A percentile compares a stretch with the other conserved stretches of the same genome.
Evolutionary conservation across 2,329 filamentous ascomycete genomes (phyloP).

Genomic region (Calonectria multiphialidica): DNA sequence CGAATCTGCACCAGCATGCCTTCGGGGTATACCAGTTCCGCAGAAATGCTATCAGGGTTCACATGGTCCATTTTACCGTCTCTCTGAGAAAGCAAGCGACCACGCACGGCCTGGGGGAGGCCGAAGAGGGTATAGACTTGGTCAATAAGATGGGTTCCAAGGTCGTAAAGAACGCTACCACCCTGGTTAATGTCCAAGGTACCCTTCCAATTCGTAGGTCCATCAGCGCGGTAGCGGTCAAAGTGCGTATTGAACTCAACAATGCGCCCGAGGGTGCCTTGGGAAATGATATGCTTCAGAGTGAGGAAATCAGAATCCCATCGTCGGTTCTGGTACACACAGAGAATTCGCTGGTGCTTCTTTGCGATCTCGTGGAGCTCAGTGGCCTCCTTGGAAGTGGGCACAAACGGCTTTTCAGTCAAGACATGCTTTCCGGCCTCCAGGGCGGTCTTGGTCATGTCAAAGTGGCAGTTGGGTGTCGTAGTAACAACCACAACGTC

Average conservation of each 20-base stretch:
- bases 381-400: slow-evolving; percentile 68
- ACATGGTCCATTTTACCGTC: not conserved
- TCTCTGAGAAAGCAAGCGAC: not conserved
- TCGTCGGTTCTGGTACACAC: slow-evolving; percentile 80
- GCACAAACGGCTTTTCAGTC: slow-evolving; percentile 2
- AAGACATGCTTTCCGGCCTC: not conserved
- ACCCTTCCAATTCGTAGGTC: slow-evolving; percentile 75
- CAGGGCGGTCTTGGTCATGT: not conserved
- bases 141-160: not conserved
- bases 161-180: not conserved
- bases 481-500: not conserved
- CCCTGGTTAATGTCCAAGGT: slow-evolving; percentile 57
- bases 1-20: not conserved
- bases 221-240: slow-evolving; percentile 75
- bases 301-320: slow-evolving; percentile 84
- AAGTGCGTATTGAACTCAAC: slow-evolving; percentile 84
- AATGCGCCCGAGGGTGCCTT: slow-evolving; percentile 72
- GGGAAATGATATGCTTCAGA: slow-evolving; percentile 69
- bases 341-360: slow-evolving; percentile 63
- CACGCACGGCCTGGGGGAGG: not conserved
- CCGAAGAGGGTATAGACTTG: not conserved
- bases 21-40: not conserved
- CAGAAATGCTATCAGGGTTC: not conserved
- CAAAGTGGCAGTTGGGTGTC: not conserved
- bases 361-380: slow-evolving; percentile 67